phyloP scores from a whole-genome alignment of 441 rosid genomes.

The Brassica balearica region DNA sequence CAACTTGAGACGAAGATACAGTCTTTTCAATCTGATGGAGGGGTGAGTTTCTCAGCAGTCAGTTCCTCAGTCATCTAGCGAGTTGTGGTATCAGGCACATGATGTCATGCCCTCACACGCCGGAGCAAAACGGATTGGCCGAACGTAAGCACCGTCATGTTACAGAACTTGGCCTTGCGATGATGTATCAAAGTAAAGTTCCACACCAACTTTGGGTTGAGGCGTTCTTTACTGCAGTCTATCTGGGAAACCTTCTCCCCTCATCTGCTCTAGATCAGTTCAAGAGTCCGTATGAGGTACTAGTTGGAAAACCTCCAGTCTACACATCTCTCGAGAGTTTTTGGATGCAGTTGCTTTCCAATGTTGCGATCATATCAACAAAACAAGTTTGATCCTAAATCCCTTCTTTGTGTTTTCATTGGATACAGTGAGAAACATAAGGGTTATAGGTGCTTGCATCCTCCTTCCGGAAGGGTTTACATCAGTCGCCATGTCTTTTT shows the following conservation, averaged over 20 bases:
- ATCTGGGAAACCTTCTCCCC: not conserved
- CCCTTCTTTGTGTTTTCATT: not conserved
- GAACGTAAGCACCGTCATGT: not conserved
- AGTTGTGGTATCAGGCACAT: not conserved
- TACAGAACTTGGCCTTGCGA: not conserved
- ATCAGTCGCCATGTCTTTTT: not conserved
- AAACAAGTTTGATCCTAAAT: not conserved
- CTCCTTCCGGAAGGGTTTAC: not conserved
- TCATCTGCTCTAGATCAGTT: not conserved
- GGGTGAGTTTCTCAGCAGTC: not conserved
- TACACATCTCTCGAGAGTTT: no score
- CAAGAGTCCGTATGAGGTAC: not conserved
- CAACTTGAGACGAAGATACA: not conserved
- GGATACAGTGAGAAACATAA: not conserved
- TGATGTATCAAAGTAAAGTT: not conserved
- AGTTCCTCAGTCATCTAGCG: not conserved
- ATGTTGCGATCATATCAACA: not conserved
- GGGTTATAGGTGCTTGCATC: not conserved
- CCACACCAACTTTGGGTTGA: not conserved
- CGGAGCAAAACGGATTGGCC: not conserved
- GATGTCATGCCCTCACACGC: not conserved
- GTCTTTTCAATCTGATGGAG: not conserved
- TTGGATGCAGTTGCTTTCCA: no score
- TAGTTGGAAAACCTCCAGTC: not conserved
- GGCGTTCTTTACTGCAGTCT: not conserved